These are phyloP conservation scores for Cryptococcus maquisensis DNA, from an alignment of 1,284 basidiomycete species.

Conservation along the genomic window DNA sequence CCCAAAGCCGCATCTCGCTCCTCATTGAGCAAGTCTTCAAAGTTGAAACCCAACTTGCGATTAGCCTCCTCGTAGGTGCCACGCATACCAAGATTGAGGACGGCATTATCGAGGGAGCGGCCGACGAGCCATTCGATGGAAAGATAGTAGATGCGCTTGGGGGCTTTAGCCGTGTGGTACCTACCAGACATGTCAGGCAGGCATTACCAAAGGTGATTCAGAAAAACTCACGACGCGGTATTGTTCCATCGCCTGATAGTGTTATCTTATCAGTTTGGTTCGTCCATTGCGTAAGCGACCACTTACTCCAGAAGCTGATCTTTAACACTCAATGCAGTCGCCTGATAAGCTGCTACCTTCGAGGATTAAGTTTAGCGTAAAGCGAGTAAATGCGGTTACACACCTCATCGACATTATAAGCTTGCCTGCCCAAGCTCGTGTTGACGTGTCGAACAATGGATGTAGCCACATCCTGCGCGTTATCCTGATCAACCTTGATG, in stretches of 20 bases:
- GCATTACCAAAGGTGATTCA: neutral
- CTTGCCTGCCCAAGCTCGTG: constrained; percentile 78
- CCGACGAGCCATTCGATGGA: constrained; percentile 74
- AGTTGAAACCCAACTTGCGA: constrained; percentile 66
- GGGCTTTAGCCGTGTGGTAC: constrained; percentile 44
- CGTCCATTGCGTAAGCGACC: neutral
- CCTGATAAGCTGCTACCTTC: constrained; percentile 48
- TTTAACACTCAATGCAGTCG: constrained; percentile 62
- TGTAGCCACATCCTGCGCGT: constrained; percentile 62
- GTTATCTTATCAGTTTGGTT: neutral
- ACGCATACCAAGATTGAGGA: constrained; percentile 81
- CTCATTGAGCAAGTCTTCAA: constrained; percentile 77
- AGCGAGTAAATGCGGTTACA: constrained; percentile 42
- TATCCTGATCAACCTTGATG: constrained; percentile 31
- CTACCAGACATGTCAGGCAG: constrained; percentile 13
- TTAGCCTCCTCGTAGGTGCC: constrained; percentile 65
- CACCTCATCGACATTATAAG: constrained; percentile 77
- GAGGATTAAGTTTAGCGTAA: neutral
- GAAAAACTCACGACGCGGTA: constrained; percentile 34
- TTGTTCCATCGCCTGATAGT: constrained; percentile 45
- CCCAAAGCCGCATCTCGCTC: constrained; percentile 87
- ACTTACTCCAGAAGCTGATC: constrained; percentile 65
- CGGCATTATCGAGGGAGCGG: constrained; percentile 78
- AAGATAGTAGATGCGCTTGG: constrained; percentile 70
- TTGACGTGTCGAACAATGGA: constrained; percentile 77